A percentile compares a stretch with the other conserved stretches of the same genome.
Conservation (phyloP, 1,284 basidiomycete species). For the Moniliophthora roreri region DNA sequence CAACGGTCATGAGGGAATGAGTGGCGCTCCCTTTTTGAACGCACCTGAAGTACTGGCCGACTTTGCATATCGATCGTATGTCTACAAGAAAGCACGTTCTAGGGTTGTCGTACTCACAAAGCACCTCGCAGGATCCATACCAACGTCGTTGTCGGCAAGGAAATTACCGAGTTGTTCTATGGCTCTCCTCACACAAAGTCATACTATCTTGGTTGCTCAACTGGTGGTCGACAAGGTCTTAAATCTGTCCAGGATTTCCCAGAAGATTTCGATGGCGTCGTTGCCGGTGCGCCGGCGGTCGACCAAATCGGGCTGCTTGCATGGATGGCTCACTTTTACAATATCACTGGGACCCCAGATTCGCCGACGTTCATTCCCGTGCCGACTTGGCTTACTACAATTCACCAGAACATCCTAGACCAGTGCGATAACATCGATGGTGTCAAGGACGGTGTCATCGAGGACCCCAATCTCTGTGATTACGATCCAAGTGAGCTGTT, state of each 20-base stretch:
- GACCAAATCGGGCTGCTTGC: constrained; percentile 12
- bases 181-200: constrained; percentile 12
- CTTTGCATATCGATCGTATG: constrained; percentile 12
- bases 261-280: constrained; percentile 21
- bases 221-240: constrained; percentile 21
- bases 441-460: constrained; percentile 32
- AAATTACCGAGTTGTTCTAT: constrained; percentile 16
- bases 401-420: constrained; percentile 16
- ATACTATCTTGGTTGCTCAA: constrained; percentile 21
- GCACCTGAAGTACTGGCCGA: constrained; percentile 10
- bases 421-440: constrained; percentile 31
- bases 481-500: constrained; percentile 30
- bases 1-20: constrained; percentile 14
- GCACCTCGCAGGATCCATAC: constrained; percentile 10
- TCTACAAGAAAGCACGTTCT: background rate
- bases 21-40: constrained; percentile 9
- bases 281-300: constrained; percentile 17
- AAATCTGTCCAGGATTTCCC: constrained; percentile 19
- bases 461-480: constrained; percentile 31
- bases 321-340: constrained; percentile 9
- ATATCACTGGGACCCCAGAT: constrained; percentile 1
- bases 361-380: constrained; percentile 11
- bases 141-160: constrained; percentile 16
- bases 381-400: constrained; percentile 8
- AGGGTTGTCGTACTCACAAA: background rate